Conservation (phyloP, 2,329 filamentous ascomycete genomes). For the Pseudofabraea citricarpa region DNA sequence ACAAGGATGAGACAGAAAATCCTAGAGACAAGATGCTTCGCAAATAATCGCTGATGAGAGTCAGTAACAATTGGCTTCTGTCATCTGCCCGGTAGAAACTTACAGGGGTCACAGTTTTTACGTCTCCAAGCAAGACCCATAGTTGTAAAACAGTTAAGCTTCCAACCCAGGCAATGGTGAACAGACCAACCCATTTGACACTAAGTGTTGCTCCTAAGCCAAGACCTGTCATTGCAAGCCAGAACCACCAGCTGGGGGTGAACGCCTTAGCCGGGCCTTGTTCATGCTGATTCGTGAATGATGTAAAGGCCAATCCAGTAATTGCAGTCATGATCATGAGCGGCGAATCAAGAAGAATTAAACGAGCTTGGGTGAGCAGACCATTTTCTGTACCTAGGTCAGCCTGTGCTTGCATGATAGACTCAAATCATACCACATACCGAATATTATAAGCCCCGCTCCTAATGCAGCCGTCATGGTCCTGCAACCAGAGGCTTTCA, state of each 20-base stretch:
- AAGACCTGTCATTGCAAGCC: conserved; percentile 81
- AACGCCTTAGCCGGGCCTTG: conserved; percentile 87
- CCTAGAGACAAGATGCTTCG: conserved; percentile 91
- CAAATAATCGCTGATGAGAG: conserved; percentile 61
- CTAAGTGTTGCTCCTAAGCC: conserved; percentile 86
- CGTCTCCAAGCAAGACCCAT: conserved; percentile 90
- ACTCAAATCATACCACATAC: no score
- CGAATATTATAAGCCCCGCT: conserved; percentile 83
- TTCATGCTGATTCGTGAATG: conserved; percentile 96
- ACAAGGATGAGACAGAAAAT: conserved; percentile 89
- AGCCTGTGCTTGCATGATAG: conserved; percentile 13
- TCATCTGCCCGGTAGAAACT: conserved; percentile 21
- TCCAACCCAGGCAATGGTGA: conserved; percentile 98
- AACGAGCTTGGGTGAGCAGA: conserved; percentile 85
- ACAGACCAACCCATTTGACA: conserved; percentile 98
- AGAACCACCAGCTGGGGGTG: conserved; percentile 93
- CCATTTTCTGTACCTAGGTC: conserved; percentile 70
- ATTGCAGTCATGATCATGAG: conserved; percentile 90
- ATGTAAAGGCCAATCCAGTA: conserved; percentile 83
- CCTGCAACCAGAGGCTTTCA: conserved; percentile 86
- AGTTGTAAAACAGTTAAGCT: conserved; percentile 85
- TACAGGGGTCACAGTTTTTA: conserved; percentile 75
- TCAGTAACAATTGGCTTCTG: conserved; percentile 17
- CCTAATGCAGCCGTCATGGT: conserved; percentile 81
- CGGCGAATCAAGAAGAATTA: conserved; percentile 94